Conservation (phyloP, 306 rosid genomes). For the Casuarina glauca region DNA sequence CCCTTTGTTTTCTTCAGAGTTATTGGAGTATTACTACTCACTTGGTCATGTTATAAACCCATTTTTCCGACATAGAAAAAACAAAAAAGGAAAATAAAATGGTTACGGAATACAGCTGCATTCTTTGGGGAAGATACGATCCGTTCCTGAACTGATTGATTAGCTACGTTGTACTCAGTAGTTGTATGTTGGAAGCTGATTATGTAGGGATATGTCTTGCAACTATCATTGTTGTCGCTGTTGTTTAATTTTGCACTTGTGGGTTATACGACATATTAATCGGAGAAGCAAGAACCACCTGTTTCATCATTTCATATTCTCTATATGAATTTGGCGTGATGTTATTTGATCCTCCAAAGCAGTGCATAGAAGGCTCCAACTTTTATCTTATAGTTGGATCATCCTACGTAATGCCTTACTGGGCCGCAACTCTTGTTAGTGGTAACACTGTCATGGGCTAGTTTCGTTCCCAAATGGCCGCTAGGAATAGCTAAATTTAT, state of each 20-base stretch:
- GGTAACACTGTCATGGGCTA: no score
- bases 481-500: no score
- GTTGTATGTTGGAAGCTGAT: conserved; percentile 8
- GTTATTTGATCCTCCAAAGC: background rate
- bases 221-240: conserved; percentile 24
- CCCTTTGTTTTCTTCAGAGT: conserved; percentile 23
- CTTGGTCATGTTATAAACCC: conserved; percentile 4
- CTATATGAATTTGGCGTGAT: background rate
- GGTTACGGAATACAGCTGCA: conserved; percentile 10
- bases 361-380: background rate
- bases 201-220: background rate
- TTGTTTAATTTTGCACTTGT: background rate
- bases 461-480: no score
- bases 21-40: conserved; percentile 21
- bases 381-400: background rate
- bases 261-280: background rate
- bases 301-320: background rate
- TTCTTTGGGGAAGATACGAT: conserved; percentile 18
- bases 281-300: conserved; percentile 1
- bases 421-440: background rate
- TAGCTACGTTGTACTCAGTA: conserved; percentile 13
- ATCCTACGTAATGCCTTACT: background rate
- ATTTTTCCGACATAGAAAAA: background rate
- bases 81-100: background rate
- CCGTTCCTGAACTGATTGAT: conserved; percentile 17